A percentile compares a stretch with the other conserved stretches of the same genome.
phyloP scores from a whole-genome alignment of 2,329 filamentous ascomycete genomes.

The Fusarium torreyae region DNA sequence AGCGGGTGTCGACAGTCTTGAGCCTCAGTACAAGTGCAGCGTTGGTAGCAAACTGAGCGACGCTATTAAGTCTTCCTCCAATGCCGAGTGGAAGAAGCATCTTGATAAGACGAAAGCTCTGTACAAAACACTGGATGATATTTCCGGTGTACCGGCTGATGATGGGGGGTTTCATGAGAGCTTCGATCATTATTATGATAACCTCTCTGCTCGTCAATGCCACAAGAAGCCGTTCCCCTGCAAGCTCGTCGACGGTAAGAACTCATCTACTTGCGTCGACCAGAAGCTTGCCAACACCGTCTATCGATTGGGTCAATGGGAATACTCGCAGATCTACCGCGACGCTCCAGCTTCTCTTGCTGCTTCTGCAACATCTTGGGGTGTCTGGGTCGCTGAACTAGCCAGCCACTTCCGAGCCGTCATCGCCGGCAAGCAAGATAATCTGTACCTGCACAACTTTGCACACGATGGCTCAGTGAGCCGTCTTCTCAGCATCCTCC shows the following conservation, averaged over 20 bases:
- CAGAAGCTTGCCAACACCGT: slow-evolving; percentile 76
- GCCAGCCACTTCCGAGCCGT: slow-evolving; percentile 73
- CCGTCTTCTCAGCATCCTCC: slow-evolving; percentile 76
- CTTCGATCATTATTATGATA: slow-evolving; percentile 89
- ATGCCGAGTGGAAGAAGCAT: slow-evolving; percentile 74
- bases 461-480: slow-evolving; percentile 84
- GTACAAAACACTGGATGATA: slow-evolving; percentile 72
- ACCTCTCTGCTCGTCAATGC: slow-evolving; percentile 83
- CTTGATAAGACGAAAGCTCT: slow-evolving; percentile 69
- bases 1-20: slow-evolving; percentile 76
- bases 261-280: slow-evolving; percentile 72
- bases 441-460: slow-evolving; percentile 80
- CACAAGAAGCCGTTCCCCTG: slow-evolving; percentile 82
- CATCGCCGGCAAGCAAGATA: slow-evolving; percentile 57
- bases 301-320: slow-evolving; percentile 83
- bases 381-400: slow-evolving; percentile 82
- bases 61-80: slow-evolving; percentile 60
- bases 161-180: slow-evolving; percentile 77
- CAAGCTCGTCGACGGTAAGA: slow-evolving; percentile 62
- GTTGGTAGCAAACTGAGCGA: slow-evolving; percentile 62
- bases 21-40: slow-evolving; percentile 79
- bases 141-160: slow-evolving; percentile 74
- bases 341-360: slow-evolving; percentile 73
- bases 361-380: slow-evolving; percentile 73
- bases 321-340: slow-evolving; percentile 85